Base-by-base conservation (phyloP, 139 green algal species). In the Chlorella sp. region DNA sequence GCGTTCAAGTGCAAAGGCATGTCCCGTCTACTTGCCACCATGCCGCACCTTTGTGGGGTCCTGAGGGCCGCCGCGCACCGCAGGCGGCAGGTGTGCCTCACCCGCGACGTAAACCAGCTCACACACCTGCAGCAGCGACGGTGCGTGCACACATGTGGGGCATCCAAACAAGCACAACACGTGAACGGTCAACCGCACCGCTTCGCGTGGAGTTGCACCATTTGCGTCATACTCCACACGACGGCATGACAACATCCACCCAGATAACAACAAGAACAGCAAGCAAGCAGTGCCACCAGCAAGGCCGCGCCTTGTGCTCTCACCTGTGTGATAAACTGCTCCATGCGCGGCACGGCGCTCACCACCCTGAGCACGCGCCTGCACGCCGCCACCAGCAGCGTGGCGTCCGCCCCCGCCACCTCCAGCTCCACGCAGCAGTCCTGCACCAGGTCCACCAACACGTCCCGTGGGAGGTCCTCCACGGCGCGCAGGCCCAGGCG, bases 381-480 rank as follows among this genome's bases (percentile, higher is more conserved):
- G 10, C 83, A 61, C 0, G 77, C 77, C 3, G 70, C 67, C 2
- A 74, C 64, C 68, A 92, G 76, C 24, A 61, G 33, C 0, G 86
- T 91, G 34, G 85, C 80, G 31, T 92, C 86, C 20, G 50, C 36
- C 34, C 92, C 69, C 20, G 50, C 36, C 34, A 93, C 69, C 64
- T 93, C 86, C 71, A 95, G 72, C 69, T 86, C 77, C 0, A 93
- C 77, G 80, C 88, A 93, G 0, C 80, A 80, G 70, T 93, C 88
- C 86, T 93, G 87, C 31, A 93, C 62, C n/a, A 92, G 33, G 27
- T 88, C 84, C 34, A 88, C 80, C 35, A 93, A 73, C 30, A 92
- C 83, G 26, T 85, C 82, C 34, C 78, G 72, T 1, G 80, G 78
- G 55, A 87, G 69, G 35, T 87, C 74, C 33, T 86, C 87, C 59